Percentiles rank a stretch among this genome's conserved stretches.
Conservation (phyloP, 1,139 yeast genomes). For the Blastobotrys persicus region DNA sequence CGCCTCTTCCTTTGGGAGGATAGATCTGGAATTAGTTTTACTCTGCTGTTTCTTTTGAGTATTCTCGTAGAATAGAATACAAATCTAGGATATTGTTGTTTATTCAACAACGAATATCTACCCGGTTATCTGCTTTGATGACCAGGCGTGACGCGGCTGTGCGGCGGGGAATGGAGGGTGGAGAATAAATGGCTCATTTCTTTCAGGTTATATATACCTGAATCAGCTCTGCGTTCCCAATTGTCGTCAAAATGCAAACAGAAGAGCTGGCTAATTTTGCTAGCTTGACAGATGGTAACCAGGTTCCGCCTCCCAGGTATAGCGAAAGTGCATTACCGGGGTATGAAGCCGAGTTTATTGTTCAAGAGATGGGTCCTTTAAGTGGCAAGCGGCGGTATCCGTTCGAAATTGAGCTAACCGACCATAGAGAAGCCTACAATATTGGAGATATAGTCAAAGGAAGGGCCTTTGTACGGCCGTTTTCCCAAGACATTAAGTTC, state of each 20-base stretch:
- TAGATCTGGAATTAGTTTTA: too few relatives aligned
- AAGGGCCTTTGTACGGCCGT: not conserved
- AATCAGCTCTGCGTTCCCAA: too few relatives aligned
- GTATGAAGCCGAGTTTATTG: not conserved
- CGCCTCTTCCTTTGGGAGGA: too few relatives aligned
- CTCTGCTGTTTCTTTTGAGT: too few relatives aligned
- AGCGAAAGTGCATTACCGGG: not conserved
- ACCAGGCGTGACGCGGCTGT: not conserved
- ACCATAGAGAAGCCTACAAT: conserved; percentile 10
- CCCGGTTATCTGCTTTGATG: not conserved
- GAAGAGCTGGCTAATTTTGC: not conserved
- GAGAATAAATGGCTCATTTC: too few relatives aligned
- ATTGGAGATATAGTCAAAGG: conserved; percentile 14
- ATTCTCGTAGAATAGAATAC: too few relatives aligned
- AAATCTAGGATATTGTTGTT: too few relatives aligned
- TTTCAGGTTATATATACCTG: too few relatives aligned
- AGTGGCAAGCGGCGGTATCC: conserved; percentile 1
- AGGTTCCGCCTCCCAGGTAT: not conserved
- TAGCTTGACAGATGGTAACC: not conserved
- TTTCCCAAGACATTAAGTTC: not conserved
- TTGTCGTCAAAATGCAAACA: not conserved
- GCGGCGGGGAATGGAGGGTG: too few relatives aligned
- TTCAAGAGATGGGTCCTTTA: conserved; percentile 13
- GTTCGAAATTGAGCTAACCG: conserved; percentile 12
- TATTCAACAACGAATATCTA: too few relatives aligned